Base-by-base conservation (phyloP, 352 stramenopile genomes). In the Thalassiosira oceanica region DNA sequence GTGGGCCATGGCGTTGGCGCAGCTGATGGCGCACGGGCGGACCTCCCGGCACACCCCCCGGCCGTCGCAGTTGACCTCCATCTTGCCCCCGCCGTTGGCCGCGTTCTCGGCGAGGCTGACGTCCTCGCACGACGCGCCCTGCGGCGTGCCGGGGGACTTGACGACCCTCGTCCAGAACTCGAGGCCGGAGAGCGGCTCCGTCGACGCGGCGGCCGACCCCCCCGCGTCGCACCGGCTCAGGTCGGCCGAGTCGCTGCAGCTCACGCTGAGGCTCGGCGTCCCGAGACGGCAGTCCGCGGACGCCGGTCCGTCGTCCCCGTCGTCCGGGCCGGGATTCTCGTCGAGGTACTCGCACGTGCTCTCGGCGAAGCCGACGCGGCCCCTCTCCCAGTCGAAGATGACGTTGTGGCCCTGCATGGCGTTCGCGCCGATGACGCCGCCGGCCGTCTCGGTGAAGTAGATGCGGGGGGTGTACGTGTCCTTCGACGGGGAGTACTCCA, bases 331-430 rank as follows among this genome's bases (percentile, higher is more conserved):
- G 42, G 2, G 56, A 18, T 16, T 65, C 48, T 35, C 57, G 39
- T 53, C 80, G 51, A 41, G 85, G 85, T 27, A n/a, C n/a, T n/a
- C n/a, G n/a, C n/a, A n/a, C n/a, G n/a, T n/a, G 7, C 64, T 63
- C 54, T 79, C 62, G 21, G 76, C 75, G 45, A 89, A 88, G 2
- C 79, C 82, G 42, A 89, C 78, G 3, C 64, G 39, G 41, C 74
- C 42, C 18, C 85, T 69, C 15, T 74, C 73, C 15, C 78, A 52
- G 52, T 93, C 83, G 43, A 89, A 93, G 23, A 86, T 52, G 24
- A 92, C 71, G 37, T 89, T 78, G 67, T 93, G 80, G 26, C 84
- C 82, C 31, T 87, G 63, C 83, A 94, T 93, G 37, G 88, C 85
- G 62, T 91, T 92, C 13, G 86, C 86, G 15, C 88, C 88, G 3